Conservation (phyloP, 805 yeast species). For the Schwanniomyces sp. region DNA sequence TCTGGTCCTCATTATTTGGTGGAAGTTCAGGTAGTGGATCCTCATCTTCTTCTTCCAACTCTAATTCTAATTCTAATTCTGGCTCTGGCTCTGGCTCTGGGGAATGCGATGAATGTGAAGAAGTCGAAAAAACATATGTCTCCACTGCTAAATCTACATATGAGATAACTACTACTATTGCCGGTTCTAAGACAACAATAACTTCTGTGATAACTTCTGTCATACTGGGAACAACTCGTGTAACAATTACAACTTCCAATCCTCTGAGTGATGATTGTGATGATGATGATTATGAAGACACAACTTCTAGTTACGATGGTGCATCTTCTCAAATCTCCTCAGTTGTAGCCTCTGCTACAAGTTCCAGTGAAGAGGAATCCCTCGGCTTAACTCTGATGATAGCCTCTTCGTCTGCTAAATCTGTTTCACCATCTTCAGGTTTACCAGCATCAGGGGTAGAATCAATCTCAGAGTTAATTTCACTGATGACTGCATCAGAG, state of each 20-base stretch:
- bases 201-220: neutral
- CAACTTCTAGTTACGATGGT: neutral
- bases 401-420: neutral
- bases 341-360: neutral
- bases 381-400: neutral
- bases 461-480: neutral
- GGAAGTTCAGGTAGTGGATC: constrained; percentile 5
- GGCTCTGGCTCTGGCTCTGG: neutral
- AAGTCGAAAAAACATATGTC: constrained; percentile 1
- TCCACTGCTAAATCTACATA: neutral
- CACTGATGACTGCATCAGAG: neutral
- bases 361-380: constrained; percentile 5
- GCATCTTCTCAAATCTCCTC: neutral
- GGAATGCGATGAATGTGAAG: constrained; percentile 9
- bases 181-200: neutral
- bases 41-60: constrained; percentile 4
- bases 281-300: neutral
- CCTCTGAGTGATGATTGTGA: neutral
- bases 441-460: neutral
- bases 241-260: neutral
- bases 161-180: neutral
- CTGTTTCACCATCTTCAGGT: neutral
- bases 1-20: constrained; percentile 1
- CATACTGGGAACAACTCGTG: neutral
- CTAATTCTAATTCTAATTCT: neutral